These are phyloP conservation scores for Adansonia grandidieri DNA, from an alignment of 441 rosid genomes.

Conservation along the genomic window DNA sequence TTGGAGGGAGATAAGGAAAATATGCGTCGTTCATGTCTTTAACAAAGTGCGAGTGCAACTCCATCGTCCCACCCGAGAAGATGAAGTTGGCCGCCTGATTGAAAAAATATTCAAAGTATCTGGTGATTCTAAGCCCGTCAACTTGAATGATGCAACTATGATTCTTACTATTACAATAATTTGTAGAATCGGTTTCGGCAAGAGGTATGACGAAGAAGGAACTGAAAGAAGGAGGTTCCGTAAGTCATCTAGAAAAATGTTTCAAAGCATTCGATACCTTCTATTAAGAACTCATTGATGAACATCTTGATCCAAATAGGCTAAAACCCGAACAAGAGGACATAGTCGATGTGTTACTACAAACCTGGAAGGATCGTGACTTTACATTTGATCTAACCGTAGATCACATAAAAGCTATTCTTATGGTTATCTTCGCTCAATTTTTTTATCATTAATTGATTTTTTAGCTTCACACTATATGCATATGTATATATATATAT, in stretches of 20 bases:
- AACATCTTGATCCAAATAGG: too few relatives aligned
- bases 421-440: background rate
- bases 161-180: too few relatives aligned
- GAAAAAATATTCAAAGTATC: conserved; percentile 27
- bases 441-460: background rate
- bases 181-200: background rate
- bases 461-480: background rate
- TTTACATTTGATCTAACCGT: background rate
- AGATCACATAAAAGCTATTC: background rate
- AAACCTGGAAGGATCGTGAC: background rate
- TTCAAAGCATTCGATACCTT: background rate
- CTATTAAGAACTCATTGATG: background rate
- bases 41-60: conserved; percentile 34
- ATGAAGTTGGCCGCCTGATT: conserved; percentile 42
- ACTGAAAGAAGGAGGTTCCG: conserved; percentile 20
- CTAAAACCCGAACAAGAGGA: background rate
- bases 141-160: too few relatives aligned
- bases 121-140: background rate
- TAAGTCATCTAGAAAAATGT: background rate
- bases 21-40: conserved; percentile 42
- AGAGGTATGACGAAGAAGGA: background rate
- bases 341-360: conserved; percentile 29
- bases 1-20: conserved; percentile 47
- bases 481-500: too few relatives aligned
- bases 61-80: conserved; percentile 29